Conservation (phyloP, 192 early-diverging fungal species). For the Rhizoclosmatium globosum region DNA sequence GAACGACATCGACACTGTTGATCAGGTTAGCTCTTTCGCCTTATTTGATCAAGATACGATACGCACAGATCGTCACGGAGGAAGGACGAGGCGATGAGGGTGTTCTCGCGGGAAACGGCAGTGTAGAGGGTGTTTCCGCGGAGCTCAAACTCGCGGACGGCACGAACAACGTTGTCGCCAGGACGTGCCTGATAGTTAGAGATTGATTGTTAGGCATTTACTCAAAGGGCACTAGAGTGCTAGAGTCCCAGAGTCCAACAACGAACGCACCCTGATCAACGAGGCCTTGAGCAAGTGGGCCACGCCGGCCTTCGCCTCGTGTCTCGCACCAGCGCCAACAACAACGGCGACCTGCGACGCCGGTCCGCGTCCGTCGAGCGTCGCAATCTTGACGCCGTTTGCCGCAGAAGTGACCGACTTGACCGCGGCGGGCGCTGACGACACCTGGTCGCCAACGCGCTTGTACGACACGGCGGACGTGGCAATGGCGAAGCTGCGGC, state of each 20-base stretch:
- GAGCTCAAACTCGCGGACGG: conserved; percentile 90
- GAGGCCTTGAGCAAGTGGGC: conserved; percentile 93
- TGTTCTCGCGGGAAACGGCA: conserved; percentile 81
- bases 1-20: conserved; percentile 79
- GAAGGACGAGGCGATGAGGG: conserved; percentile 89
- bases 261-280: conserved; percentile 79
- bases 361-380: conserved; percentile 73
- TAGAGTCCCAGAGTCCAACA: neutral
- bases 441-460: conserved; percentile 55
- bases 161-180: conserved; percentile 84
- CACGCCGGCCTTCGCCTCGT: conserved; percentile 84
- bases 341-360: conserved; percentile 84
- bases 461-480: conserved; percentile 45
- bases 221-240: conserved; percentile 7
- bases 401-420: conserved; percentile 39
- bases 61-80: conserved; percentile 87
- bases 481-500: conserved; percentile 33
- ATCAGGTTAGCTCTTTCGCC: too few relatives aligned
- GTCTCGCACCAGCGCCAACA: conserved; percentile 86
- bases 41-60: too few relatives aligned
- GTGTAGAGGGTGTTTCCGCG: conserved; percentile 86
- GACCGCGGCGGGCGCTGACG: conserved; percentile 41
- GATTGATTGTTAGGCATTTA: neutral
- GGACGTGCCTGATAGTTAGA: conserved; percentile 70
- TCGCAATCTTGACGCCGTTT: conserved; percentile 63